Base-by-base conservation (phyloP, 306 rosid species). In the Sicyos baderoa region DNA sequence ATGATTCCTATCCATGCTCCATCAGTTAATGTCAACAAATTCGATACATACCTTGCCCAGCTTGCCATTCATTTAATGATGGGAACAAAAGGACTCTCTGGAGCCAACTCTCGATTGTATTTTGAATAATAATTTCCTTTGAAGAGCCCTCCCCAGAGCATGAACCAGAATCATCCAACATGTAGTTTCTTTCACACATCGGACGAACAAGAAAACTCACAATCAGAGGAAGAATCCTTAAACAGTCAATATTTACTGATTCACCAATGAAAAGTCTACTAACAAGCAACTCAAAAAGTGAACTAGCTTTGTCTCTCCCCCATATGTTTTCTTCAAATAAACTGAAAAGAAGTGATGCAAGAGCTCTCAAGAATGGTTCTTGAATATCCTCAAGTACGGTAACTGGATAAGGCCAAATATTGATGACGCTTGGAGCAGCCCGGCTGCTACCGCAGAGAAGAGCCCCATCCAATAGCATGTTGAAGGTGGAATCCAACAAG, bases 351-450 rank as follows among this genome's bases (percentile, higher is more conserved):
- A 87, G 75, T 70, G 91, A 83, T 72, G 85, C 78, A 63, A 89
- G 88, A 16, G 93, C 98, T 81, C 91, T 89, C 79, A 93, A 79
- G 84, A 89, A 93, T n/a, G 98, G 97, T 80, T 89, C 96, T 81
- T 82, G 80, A 84, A 86, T 90, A 79, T 75, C 79, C 76, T 85
- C 89, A 51, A 83, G 75, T 71, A 82, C 79, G 69, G 79, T 76
- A 74, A 47, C 80, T 59, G 84, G 80, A 76, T 81, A 71, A 76
- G 86, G 86, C 92, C 84, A 82, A 80, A 82, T 32, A 77, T 76
- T 74, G 72, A 90, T 77, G 45, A 82, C 81, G 84, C 73, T 70
- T 72, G 71, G 78, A 54, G 86, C 79, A 65, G 76, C 74, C 75
- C 75, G 77, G 65, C 75, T 77, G 65, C 85, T 81, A 68, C 88